Base-by-base conservation (phyloP, 805 yeast species). In the Candida succiphila region DNA sequence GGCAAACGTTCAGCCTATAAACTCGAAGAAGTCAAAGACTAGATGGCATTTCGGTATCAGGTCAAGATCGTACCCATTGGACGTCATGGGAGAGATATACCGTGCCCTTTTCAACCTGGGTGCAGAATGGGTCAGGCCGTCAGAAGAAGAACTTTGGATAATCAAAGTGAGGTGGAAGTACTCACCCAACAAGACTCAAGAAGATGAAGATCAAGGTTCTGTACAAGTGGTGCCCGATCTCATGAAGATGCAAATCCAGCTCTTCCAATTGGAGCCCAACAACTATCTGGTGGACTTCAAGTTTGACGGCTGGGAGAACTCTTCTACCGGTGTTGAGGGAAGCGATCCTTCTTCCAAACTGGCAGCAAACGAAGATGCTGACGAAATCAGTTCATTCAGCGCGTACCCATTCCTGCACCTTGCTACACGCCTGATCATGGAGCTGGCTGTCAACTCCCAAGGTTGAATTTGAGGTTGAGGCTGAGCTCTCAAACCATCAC, bases 41-140 rank as follows among this genome's bases (percentile, higher is more conserved):
- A 77, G 95, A 58, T 92, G 98, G 98, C 98, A 92, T 64, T 92
- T 92, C 52, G 98, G 98, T 43, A 92, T 92, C 39, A 69, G 98
- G 52, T 86, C 96, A 7, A 70, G 96, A 48, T 85, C 96, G 1
- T 92, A 92, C 53, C 97, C 98, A 23, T 66, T 92, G 46, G 98
- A 92, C 56, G 98, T 92, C 4, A 92, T 92, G 97, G 96, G 96
- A 19, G 98, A 92, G 54, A 88, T 92, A 29, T 92, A 92, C 60
- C 69, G 96, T 30, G 97, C 97, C 1, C 66, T 92, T 52, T 84
- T 84, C 58, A 86, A 84, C 48, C 63, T 92, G 35, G 96, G 96
- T 1, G 97, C 97, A 1, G 96, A 92, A 56, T 92, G 97, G 97
- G 84, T 92, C 8, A 78, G 80, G 46, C 96, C 97, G 6, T 74